These are phyloP conservation scores for Auriscalpium microsporum DNA, from an alignment of 768 basidiomycete species.

Conservation along the genomic window DNA sequence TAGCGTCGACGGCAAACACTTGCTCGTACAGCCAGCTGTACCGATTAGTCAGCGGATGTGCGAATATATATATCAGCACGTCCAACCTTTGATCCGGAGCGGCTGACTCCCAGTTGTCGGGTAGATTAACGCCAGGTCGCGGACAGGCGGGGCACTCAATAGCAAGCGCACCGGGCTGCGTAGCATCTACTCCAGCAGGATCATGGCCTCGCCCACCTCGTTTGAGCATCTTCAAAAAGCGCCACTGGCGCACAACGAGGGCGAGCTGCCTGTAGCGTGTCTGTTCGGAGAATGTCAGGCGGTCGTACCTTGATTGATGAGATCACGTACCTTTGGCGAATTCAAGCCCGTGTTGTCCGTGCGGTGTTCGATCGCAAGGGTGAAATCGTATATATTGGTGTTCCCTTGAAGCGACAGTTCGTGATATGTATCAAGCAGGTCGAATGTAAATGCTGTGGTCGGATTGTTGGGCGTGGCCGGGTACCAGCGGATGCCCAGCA, in stretches of 20 bases:
- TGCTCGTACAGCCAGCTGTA: no score
- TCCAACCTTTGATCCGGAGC: no score
- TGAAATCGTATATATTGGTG: background rate
- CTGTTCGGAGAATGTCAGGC: background rate
- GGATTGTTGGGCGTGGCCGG: background rate
- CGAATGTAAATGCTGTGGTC: background rate
- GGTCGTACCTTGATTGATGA: background rate
- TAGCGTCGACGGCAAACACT: conserved; percentile 15
- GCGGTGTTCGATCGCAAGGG: background rate
- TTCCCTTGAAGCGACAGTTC: background rate
- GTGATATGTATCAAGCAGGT: background rate
- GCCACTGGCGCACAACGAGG: background rate
- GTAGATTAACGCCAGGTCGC: conserved; percentile 4
- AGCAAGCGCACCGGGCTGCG: background rate
- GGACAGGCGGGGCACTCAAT: conserved; percentile 11
- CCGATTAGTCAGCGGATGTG: no score
- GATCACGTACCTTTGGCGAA: background rate
- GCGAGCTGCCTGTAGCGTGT: background rate
- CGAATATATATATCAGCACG: no score
- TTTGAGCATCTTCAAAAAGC: conserved; percentile 2
- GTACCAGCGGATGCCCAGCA: background rate
- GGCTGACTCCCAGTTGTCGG: background rate
- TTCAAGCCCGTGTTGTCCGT: background rate
- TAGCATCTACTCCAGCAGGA: background rate
- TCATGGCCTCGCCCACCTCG: background rate